Evolutionary conservation across 140 eudicot species (phyloP).

Genomic region (Bidens hawaiensis): DNA sequence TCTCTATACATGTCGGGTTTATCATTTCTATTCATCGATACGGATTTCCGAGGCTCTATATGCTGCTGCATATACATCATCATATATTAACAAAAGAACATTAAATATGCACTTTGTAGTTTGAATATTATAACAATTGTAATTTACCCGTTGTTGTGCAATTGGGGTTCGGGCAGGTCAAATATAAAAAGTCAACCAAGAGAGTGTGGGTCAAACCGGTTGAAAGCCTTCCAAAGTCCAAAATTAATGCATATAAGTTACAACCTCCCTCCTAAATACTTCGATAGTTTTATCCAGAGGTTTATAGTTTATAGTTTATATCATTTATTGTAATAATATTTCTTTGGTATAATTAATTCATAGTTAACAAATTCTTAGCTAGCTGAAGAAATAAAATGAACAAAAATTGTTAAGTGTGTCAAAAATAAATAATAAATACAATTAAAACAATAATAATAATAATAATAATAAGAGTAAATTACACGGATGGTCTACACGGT

Average conservation of each 20-base stretch:
- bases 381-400: neutral
- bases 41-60: constrained; percentile 69
- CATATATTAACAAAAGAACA: too few species aligned
- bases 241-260: neutral
- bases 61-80: constrained; percentile 32
- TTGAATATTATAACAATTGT: neutral
- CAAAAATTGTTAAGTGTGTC: neutral
- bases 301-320: neutral
- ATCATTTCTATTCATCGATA: constrained; percentile 56
- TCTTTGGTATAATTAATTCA: neutral
- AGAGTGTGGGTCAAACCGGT: neutral
- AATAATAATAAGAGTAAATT: too few species aligned
- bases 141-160: constrained; percentile 54
- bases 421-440: too few species aligned
- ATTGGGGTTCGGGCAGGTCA: constrained; percentile 11
- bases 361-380: neutral
- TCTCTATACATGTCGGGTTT: constrained; percentile 48
- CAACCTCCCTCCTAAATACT: neutral
- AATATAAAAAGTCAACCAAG: neutral
- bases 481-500: too few species aligned
- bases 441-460: too few species aligned
- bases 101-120: neutral
- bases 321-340: neutral
- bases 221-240: too few species aligned
- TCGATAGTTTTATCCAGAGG: neutral